These are phyloP conservation scores for Talaromyces wortmannii DNA, from an alignment of 495 filamentous ascomycete genomes.

Conservation along the genomic window DNA sequence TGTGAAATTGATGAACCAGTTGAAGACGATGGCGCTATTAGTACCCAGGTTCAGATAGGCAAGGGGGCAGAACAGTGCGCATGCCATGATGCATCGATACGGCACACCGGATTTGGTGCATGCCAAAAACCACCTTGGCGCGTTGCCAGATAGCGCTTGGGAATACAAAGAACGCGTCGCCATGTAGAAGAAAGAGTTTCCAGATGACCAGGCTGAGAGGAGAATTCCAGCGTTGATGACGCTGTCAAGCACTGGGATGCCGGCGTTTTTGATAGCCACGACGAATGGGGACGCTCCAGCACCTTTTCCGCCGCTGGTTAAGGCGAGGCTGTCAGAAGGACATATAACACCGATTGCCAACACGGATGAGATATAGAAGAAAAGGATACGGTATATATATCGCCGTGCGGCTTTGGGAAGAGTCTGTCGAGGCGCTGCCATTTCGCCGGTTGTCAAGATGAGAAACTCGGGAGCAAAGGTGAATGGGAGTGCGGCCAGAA, in stretches of 20 bases:
- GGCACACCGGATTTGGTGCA: too few relatives aligned
- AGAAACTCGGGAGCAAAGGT: slow-evolving; percentile 55
- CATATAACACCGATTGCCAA: slow-evolving; percentile 52
- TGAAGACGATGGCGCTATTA: slow-evolving; percentile 30
- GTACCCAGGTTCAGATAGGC: slow-evolving; percentile 28
- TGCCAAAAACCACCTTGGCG: slow-evolving; percentile 33
- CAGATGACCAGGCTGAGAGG: slow-evolving; percentile 58
- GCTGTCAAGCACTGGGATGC: slow-evolving; percentile 57
- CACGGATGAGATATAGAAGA: slow-evolving; percentile 65
- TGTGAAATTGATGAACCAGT: slow-evolving; percentile 56
- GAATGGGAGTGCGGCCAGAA: slow-evolving; percentile 37
- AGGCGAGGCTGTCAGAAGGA: slow-evolving; percentile 21
- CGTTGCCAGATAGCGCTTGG: slow-evolving; percentile 68
- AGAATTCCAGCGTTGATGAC: slow-evolving; percentile 73
- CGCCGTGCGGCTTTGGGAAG: slow-evolving; percentile 72
- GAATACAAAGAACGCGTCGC: slow-evolving; percentile 71
- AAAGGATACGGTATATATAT: slow-evolving; percentile 77
- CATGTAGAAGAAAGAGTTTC: slow-evolving; percentile 75
- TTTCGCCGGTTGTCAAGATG: slow-evolving; percentile 71
- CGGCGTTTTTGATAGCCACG: slow-evolving; percentile 49
- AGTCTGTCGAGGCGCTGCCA: slow-evolving; percentile 65
- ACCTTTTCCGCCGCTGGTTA: slow-evolving; percentile 22
- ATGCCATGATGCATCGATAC: background rate
- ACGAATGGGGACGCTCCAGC: slow-evolving; percentile 55
- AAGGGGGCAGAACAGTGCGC: slow-evolving; percentile 21